phyloP scores from a whole-genome alignment of 495 filamentous ascomycete genomes.

The Penicillium verhagenii region DNA sequence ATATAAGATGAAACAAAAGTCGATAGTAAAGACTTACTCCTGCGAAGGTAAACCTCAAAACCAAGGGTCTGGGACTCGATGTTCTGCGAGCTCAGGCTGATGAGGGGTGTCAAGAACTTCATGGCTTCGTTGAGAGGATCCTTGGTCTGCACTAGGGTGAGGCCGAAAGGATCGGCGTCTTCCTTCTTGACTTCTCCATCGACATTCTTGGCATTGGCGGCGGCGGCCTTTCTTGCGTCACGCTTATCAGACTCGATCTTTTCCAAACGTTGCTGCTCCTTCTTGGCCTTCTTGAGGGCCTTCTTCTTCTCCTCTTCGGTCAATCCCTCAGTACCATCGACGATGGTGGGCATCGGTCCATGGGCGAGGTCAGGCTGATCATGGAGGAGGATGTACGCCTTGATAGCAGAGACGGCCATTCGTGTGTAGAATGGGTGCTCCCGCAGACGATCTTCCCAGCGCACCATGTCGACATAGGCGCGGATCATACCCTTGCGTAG shows the following conservation, averaged over 20 bases:
- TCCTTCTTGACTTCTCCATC: slow-evolving; percentile 68
- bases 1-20: slow-evolving; percentile 1
- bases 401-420: slow-evolving; percentile 79
- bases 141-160: slow-evolving; percentile 70
- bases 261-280: slow-evolving; percentile 81
- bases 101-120: slow-evolving; percentile 78
- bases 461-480: slow-evolving; percentile 92
- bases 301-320: slow-evolving; percentile 82
- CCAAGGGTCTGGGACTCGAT: slow-evolving; percentile 80
- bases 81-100: slow-evolving; percentile 79
- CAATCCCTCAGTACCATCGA: slow-evolving; percentile 55
- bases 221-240: slow-evolving; percentile 53
- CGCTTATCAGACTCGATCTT: slow-evolving; percentile 80
- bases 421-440: slow-evolving; percentile 91
- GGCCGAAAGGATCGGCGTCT: slow-evolving; percentile 82
- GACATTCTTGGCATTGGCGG: slow-evolving; percentile 43
- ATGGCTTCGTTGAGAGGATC: slow-evolving; percentile 82
- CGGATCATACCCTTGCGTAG: slow-evolving; percentile 91
- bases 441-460: slow-evolving; percentile 88
- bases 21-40: slow-evolving; percentile 53
- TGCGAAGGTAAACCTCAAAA: slow-evolving; percentile 84
- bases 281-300: slow-evolving; percentile 91
- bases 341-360: slow-evolving; percentile 49
- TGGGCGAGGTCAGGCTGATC: slow-evolving; percentile 71
- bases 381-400: slow-evolving; percentile 73